Conservation (phyloP, 1,284 basidiomycete genomes). For the Pseudozyma sp. region DNA sequence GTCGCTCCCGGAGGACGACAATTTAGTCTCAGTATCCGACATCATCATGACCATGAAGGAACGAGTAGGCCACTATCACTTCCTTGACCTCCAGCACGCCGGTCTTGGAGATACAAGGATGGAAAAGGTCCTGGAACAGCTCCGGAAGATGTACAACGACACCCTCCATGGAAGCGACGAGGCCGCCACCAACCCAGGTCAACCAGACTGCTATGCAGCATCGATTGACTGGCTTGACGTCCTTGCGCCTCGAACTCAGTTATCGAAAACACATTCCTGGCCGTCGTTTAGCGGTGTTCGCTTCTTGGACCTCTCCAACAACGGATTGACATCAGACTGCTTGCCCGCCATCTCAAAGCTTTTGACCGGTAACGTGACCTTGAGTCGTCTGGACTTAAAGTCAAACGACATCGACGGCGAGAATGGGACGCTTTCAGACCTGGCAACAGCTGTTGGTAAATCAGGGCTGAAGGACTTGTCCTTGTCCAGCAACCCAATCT, state of each 20-base stretch:
- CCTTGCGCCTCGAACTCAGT: background rate
- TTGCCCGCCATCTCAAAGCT: constrained; percentile 18
- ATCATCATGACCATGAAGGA: background rate
- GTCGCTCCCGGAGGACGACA: constrained; percentile 10
- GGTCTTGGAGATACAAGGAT: constrained; percentile 17
- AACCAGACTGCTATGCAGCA: background rate
- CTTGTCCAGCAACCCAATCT: constrained; percentile 29
- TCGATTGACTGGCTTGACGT: constrained; percentile 1
- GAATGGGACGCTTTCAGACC: background rate
- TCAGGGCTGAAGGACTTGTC: constrained; percentile 13
- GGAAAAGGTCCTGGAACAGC: constrained; percentile 6
- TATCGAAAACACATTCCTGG: background rate
- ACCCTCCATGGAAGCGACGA: background rate
- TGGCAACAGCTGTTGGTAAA: constrained; percentile 14
- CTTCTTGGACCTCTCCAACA: constrained; percentile 14
- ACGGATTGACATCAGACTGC: constrained; percentile 18
- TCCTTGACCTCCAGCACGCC: constrained; percentile 8
- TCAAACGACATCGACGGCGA: constrained; percentile 16
- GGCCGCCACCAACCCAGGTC: background rate
- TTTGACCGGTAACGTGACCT: constrained; percentile 14
- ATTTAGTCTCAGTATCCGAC: constrained; percentile 5
- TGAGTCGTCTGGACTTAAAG: constrained; percentile 14
- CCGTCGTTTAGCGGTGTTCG: constrained; percentile 9
- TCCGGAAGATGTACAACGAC: background rate
- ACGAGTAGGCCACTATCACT: constrained; percentile 19